A percentile compares a stretch with the other conserved stretches of the same genome.
Evolutionary conservation across 345 rosid genomes (phyloP).

Genomic region (Pseudoturritis turrita): DNA sequence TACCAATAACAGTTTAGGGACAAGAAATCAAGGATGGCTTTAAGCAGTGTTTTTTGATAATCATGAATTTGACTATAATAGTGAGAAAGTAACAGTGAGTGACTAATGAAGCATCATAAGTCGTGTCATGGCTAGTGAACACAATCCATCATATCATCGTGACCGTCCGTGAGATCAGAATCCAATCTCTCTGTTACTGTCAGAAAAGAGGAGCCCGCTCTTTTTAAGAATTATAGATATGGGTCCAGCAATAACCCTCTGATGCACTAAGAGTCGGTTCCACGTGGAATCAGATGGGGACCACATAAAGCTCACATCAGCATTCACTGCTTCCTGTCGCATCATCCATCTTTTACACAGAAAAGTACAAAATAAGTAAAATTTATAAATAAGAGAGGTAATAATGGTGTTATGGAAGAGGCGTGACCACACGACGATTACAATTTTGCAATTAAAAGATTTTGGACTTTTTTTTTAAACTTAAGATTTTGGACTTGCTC

Average conservation of each 20-base stretch:
- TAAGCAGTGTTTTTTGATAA: constrained; percentile 7
- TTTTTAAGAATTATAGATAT: constrained; percentile 19
- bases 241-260: constrained; percentile 12
- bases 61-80: constrained; percentile 12
- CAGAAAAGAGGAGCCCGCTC: constrained; percentile 16
- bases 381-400: constrained; percentile 6
- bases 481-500: constrained; percentile 6
- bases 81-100: neutral
- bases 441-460: neutral
- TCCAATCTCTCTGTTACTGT: constrained; percentile 23
- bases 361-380: neutral
- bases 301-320: constrained; percentile 20
- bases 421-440: constrained; percentile 19
- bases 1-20: neutral
- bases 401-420: constrained; percentile 8
- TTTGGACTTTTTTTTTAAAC: too few relatives aligned
- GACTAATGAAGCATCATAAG: constrained; percentile 30
- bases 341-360: constrained; percentile 26
- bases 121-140: constrained; percentile 32
- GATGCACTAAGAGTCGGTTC: constrained; percentile 6
- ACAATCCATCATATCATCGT: constrained; percentile 31
- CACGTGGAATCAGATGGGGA: constrained; percentile 12
- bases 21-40: constrained; percentile 4
- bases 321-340: constrained; percentile 29
- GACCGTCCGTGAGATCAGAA: constrained; percentile 34